Percentiles rank a stretch among this genome's conserved stretches.
Evolutionary conservation across 1,284 basidiomycete species (phyloP).

Genomic region (Coriolopsis trogii): DNA sequence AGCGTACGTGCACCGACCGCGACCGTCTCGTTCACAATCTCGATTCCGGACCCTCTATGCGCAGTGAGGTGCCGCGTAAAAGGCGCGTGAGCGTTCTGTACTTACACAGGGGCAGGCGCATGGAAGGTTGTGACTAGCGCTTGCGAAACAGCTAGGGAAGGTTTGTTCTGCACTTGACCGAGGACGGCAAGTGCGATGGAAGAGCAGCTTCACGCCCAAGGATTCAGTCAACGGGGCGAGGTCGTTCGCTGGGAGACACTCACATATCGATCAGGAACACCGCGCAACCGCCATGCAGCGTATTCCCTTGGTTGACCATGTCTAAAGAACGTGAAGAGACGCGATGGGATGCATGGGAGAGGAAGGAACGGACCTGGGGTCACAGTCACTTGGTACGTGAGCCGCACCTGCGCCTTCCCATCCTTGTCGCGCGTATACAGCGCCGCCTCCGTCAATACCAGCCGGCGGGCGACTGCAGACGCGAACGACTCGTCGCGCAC

Average conservation of each 20-base stretch:
- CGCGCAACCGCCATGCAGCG: conserved; percentile 69
- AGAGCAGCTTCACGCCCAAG: conserved; percentile 5
- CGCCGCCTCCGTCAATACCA: conserved; percentile 10
- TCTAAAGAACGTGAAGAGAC: conserved; percentile 35
- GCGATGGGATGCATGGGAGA: background rate
- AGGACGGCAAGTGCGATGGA: conserved; percentile 14
- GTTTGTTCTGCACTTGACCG: conserved; percentile 4
- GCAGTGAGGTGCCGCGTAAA: background rate
- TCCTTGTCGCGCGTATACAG: conserved; percentile 12
- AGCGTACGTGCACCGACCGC: conserved; percentile 18
- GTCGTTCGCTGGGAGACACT: conserved; percentile 19
- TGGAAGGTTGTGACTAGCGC: conserved; percentile 17
- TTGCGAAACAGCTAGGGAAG: conserved; percentile 14
- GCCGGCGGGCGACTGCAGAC: conserved; percentile 8
- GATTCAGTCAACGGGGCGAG: background rate
- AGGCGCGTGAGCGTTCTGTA: background rate
- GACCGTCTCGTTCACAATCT: conserved; percentile 17
- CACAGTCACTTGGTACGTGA: conserved; percentile 11
- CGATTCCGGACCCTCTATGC: conserved; percentile 17
- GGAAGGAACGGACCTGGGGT: conserved; percentile 4
- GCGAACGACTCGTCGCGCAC: conserved; percentile 11
- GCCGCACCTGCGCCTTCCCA: conserved; percentile 11
- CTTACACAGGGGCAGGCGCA: conserved; percentile 18
- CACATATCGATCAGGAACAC: conserved; percentile 72
- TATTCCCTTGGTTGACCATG: conserved; percentile 70